phyloP scores from a whole-genome alignment of 2,329 filamentous ascomycete genomes.

The Phaeosphaeria sp. region DNA sequence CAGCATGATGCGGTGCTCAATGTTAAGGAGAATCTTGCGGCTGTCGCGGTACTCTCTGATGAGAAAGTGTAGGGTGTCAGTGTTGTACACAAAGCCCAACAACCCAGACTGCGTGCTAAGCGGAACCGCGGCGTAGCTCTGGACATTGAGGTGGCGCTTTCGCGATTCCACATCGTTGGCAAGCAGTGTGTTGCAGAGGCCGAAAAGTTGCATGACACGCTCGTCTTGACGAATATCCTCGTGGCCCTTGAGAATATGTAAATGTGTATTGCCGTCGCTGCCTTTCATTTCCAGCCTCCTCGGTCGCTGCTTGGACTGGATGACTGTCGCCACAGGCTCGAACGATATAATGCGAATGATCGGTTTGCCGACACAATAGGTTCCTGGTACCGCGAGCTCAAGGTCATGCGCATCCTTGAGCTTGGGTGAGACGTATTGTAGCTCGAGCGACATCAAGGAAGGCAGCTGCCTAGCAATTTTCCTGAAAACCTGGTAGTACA shows the following conservation, averaged over 20 bases:
- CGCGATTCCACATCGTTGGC: slow-evolving; percentile 94
- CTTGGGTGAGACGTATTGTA: slow-evolving; percentile 96
- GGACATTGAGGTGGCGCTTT: slow-evolving; percentile 95
- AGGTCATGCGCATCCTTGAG: slow-evolving; percentile 85
- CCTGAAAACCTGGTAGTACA: slow-evolving; percentile 98
- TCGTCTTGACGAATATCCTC: slow-evolving; percentile 99
- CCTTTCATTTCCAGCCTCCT: slow-evolving; percentile 87
- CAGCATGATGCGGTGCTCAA: slow-evolving; percentile 99
- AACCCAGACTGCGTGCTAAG: slow-evolving; percentile 95
- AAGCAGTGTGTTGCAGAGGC: slow-evolving; percentile 93
- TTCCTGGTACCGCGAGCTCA: slow-evolving; percentile 94
- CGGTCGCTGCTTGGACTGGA: slow-evolving; percentile 95
- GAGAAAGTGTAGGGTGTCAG: slow-evolving; percentile 93
- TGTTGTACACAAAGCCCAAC: slow-evolving; percentile 96
- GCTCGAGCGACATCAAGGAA: slow-evolving; percentile 88
- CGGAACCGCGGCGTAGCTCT: slow-evolving; percentile 95
- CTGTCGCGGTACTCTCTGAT: slow-evolving; percentile 98
- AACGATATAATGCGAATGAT: slow-evolving; percentile 89
- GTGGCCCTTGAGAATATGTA: slow-evolving; percentile 95
- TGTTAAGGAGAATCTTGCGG: slow-evolving; percentile 96
- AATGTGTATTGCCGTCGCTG: slow-evolving; percentile 86
- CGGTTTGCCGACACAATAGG: slow-evolving; percentile 80
- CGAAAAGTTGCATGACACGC: slow-evolving; percentile 99
- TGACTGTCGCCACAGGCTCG: slow-evolving; percentile 87
- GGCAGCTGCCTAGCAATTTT: slow-evolving; percentile 93